Percentiles rank a stretch among this genome's conserved stretches.
These are phyloP conservation scores for Moesziomyces sp. DNA, from an alignment of 1,284 basidiomycete genomes.

Conservation along the genomic window DNA sequence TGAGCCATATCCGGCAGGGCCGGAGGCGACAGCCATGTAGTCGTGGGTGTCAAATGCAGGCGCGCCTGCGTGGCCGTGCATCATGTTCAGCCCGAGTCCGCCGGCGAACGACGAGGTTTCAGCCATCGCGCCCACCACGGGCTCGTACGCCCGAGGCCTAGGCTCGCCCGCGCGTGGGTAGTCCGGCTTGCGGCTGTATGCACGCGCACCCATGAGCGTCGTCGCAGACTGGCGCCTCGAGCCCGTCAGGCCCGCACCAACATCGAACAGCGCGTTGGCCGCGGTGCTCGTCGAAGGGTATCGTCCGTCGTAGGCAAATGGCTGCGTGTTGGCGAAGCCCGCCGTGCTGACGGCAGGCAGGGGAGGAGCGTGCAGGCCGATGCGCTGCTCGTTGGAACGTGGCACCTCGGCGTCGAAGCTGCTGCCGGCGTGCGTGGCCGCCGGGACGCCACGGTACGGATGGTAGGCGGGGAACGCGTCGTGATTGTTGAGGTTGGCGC, in stretches of 20 bases:
- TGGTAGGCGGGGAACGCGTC: slow-evolving; percentile 24
- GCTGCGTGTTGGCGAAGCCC: background rate
- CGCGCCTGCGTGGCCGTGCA: background rate
- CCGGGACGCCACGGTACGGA: slow-evolving; percentile 7
- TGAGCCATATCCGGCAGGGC: background rate
- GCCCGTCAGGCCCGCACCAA: slow-evolving; percentile 4
- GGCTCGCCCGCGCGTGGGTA: background rate
- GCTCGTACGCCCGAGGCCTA: background rate
- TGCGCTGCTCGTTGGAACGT: background rate
- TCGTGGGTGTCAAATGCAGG: background rate
- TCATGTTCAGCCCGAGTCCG: background rate
- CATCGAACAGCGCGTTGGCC: slow-evolving; percentile 8
- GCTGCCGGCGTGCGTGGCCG: background rate
- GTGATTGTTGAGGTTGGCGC: slow-evolving; percentile 15
- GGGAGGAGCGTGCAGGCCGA: slow-evolving; percentile 6
- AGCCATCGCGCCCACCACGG: background rate
- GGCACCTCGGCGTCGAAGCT: slow-evolving; percentile 7
- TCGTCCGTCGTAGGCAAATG: slow-evolving; percentile 5
- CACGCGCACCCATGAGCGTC: background rate
- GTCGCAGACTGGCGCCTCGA: slow-evolving; percentile 1
- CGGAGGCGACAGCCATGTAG: background rate
- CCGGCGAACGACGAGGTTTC: background rate
- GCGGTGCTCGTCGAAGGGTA: slow-evolving; percentile 3
- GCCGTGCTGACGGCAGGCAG: background rate
- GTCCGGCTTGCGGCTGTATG: slow-evolving; percentile 1